Conservation (phyloP, 2,329 filamentous ascomycete genomes). For the Arthrinium phaeospermum region DNA sequence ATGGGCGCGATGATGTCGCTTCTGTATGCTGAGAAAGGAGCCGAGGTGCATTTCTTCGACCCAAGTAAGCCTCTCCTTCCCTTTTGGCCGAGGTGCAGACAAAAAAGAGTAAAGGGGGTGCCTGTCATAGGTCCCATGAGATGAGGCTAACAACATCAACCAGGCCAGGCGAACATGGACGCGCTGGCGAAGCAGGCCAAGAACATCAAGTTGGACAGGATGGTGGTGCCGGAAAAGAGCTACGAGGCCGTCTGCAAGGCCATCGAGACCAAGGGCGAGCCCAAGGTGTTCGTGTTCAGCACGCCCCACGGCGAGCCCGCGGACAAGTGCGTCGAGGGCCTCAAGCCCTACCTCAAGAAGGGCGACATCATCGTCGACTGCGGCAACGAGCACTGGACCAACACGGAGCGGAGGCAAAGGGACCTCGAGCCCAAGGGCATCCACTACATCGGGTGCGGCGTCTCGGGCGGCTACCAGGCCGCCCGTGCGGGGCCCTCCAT, state of each 20-base stretch:
- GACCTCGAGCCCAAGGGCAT: constrained; percentile 62
- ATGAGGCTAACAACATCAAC: not conserved
- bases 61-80: constrained; percentile 41
- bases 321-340: constrained; percentile 44
- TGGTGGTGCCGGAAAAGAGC: constrained; percentile 42
- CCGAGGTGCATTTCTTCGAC: constrained; percentile 61
- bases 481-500: constrained; percentile 71
- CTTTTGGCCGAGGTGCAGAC: not conserved
- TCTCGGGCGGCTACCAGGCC: constrained; percentile 71
- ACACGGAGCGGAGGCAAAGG: constrained; percentile 67
- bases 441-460: constrained; percentile 71
- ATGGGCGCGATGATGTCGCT: constrained; percentile 67
- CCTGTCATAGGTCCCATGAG: no score
- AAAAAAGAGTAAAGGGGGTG: no score
- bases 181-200: constrained; percentile 42
- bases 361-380: constrained; percentile 73
- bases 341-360: constrained; percentile 54
- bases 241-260: constrained; percentile 57
- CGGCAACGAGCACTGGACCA: constrained; percentile 70
- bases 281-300: constrained; percentile 58
- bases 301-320: constrained; percentile 52
- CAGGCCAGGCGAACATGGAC: constrained; percentile 50
- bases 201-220: constrained; percentile 36
- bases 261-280: constrained; percentile 43
- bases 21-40: constrained; percentile 61